Evolutionary conservation across 2,329 filamentous ascomycete genomes (phyloP).

Genomic region (Epichloe amarillans): DNA sequence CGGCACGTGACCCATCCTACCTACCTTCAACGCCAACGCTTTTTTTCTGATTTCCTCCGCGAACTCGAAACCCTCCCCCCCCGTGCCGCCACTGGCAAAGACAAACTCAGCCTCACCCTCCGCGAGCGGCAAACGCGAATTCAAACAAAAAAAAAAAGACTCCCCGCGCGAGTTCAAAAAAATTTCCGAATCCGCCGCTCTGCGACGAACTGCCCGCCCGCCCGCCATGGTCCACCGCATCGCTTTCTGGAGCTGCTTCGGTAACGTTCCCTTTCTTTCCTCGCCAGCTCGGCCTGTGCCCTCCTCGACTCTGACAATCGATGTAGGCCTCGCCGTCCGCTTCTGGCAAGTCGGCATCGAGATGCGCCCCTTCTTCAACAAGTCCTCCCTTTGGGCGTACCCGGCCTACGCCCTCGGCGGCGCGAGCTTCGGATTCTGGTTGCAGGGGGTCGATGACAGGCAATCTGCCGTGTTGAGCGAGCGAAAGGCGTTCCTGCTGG

Average conservation of each 20-base stretch:
- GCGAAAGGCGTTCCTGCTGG: conserved; percentile 67
- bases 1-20: background rate
- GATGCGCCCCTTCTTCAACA: conserved; percentile 89
- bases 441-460: conserved; percentile 75
- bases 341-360: conserved; percentile 97
- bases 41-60: too few relatives aligned
- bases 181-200: conserved; percentile 7
- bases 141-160: background rate
- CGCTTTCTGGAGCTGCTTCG: conserved; percentile 83
- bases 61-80: background rate
- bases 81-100: too few relatives aligned
- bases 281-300: too few relatives aligned
- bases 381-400: conserved; percentile 77
- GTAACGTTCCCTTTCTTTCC: conserved; percentile 41
- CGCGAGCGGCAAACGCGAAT: background rate
- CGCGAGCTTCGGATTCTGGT: conserved; percentile 92
- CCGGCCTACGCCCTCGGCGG: conserved; percentile 77
- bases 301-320: background rate
- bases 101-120: too few relatives aligned
- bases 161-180: too few relatives aligned
- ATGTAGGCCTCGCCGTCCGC: conserved; percentile 72
- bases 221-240: conserved; percentile 47
- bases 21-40: too few relatives aligned
- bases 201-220: conserved; percentile 12
- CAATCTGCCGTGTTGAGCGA: conserved; percentile 67